Evolutionary conservation across 257 asterid genomes (phyloP), one percentile per base, ranked within the genome.

Genomic region (Perilla frutescens): DNA sequence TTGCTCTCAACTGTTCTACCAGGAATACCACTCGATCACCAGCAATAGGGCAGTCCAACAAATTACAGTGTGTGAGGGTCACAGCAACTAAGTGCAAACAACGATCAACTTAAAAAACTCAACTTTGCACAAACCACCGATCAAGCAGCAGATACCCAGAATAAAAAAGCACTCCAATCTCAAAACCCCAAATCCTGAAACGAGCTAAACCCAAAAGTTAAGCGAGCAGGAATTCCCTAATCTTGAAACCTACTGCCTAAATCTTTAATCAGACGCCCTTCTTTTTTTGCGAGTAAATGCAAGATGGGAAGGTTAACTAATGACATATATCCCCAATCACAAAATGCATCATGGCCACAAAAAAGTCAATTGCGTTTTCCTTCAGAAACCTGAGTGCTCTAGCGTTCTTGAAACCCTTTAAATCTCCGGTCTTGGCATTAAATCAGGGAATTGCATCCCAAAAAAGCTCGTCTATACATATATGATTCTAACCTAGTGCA

Each of bases 371-470:
- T 43, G 29, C 68, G 62, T 73, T 71, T 60, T 12, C 76, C 70
- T 69, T 74, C 65, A 73, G 79, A 80, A 43, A 49, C 77, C 79
- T 70, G 68, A 72, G 73, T n/a, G 49, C 50, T 68, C 66, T 37
- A 55, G 65, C 68, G 37, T 59, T 51, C 61, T 65, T 32, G 20
- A 12, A 78, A 82, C 77, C 76, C 75, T 81, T 50, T 70, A 49
- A 68, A 75, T 74, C 72, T 70, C 71, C 77, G 64, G 31, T 67
- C 76, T 71, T 43, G 56, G 31, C 77, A 69, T 36, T 72, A 73
- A 82, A 83, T 76, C 76, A 66, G 76, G 61, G 45, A 82, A 86
- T 84, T 76, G 78, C 81, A 83, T 75, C 82, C 45, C 45, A 71
- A 51, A 39, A 77, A 60, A 68, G 76, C 13, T 44, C 43, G 1